Conservation (phyloP, 306 rosid genomes). For the Trifolium pratense region DNA sequence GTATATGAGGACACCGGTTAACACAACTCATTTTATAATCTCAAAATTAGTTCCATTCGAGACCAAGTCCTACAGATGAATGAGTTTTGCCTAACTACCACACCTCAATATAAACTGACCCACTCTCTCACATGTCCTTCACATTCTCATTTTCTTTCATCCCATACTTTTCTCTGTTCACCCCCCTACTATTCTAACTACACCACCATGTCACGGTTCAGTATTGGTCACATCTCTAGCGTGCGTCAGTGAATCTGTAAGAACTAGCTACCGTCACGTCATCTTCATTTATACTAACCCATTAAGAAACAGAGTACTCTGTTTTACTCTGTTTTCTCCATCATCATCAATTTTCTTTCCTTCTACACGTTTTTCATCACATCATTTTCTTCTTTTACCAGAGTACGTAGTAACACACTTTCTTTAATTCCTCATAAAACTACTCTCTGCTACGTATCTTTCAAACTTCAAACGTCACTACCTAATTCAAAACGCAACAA, state of each 20-base stretch:
- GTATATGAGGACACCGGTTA: too few species aligned
- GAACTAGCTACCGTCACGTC: constrained; percentile 35
- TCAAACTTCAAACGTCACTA: constrained; percentile 35
- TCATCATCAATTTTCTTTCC: neutral
- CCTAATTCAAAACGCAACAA: constrained; percentile 14
- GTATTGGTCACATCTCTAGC: constrained; percentile 48
- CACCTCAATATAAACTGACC: neutral
- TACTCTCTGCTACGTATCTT: constrained; percentile 29
- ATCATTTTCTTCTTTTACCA: neutral
- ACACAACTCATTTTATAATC: too few species aligned
- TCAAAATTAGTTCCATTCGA: neutral
- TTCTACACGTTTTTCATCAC: neutral
- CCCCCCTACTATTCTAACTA: neutral
- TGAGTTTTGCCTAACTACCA: neutral
- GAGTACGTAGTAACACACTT: neutral
- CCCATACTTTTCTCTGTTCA: neutral
- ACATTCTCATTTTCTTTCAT: neutral
- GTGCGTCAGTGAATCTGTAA: constrained; percentile 51
- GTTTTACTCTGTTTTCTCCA: constrained; percentile 1
- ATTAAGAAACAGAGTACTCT: neutral
- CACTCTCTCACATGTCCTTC: neutral
- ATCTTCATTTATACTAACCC: constrained; percentile 45
- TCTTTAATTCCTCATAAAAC: neutral
- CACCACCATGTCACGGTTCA: neutral
- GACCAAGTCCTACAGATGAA: neutral